Conservation (phyloP, 129 eudicot species). For the Lactuca saligna region DNA sequence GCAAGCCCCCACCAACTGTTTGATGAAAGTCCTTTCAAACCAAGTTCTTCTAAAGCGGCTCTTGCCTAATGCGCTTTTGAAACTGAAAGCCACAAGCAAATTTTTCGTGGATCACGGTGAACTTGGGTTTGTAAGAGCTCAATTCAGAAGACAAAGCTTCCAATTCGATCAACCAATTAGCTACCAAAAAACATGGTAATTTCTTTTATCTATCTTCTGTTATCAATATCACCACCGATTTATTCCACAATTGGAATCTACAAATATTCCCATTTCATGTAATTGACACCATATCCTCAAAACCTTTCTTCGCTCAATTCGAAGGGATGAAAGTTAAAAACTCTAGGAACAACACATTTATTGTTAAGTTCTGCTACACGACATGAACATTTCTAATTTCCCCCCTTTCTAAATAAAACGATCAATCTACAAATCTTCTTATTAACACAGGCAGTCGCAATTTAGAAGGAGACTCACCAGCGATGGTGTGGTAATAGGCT, state of each 20-base stretch:
- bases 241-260: not conserved
- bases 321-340: not conserved
- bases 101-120: conserved; percentile 30
- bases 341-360: conserved; percentile 13
- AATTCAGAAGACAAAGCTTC: conserved; percentile 27
- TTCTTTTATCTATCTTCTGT: not conserved
- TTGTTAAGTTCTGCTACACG: not conserved
- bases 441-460: conserved; percentile 46
- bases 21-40: conserved; percentile 33
- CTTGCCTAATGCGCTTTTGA: conserved; percentile 33
- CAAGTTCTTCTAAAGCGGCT: conserved; percentile 33
- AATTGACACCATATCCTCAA: not conserved
- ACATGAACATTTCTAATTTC: conserved; percentile 1
- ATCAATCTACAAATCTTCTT: not conserved
- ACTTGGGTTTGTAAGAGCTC: conserved; percentile 29
- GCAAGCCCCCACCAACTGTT: conserved; percentile 27
- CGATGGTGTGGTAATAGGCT: conserved; percentile 55
- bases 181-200: conserved; percentile 34
- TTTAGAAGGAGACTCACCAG: conserved; percentile 52
- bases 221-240: conserved; percentile 1
- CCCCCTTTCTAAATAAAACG: not conserved
- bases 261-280: not conserved
- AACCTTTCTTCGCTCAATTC: not conserved
- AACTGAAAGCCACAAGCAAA: conserved; percentile 41
- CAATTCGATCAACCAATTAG: conserved; percentile 33